Base-by-base conservation (phyloP, 2,329 filamentous ascomycete genomes). In the Curvularia verruculosa region DNA sequence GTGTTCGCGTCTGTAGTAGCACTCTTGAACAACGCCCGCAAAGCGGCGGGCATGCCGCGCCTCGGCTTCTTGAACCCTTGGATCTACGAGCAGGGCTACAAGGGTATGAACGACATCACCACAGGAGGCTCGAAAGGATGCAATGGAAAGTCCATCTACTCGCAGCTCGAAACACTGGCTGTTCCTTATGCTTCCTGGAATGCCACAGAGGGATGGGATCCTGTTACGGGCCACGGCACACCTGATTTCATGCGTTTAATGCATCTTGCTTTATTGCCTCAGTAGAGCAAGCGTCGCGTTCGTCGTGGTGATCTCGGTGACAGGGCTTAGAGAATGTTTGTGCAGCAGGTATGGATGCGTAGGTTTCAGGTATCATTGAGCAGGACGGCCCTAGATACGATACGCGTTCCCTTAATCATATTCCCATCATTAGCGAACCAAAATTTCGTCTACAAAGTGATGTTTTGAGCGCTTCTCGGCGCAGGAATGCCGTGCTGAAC, bases 171-270 rank as follows among this genome's bases (percentile, higher is more conserved):
- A 0, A 74, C 80, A 28, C 78, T 76, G 1, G 64, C 64, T 47
- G 77, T 83, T 5, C 77, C 75, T 2, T 75, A 78, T 64, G 82
- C 82, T 1, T 77, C 78, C 37, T 84, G 81, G 81, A 82, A 82
- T 68, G 81, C 82, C 21, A 82, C 79, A 0, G 59, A 68, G 28
- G 81, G 80, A 2, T 83, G 81, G 81, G 81, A 83, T 66, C 80
- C 81, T 1, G 80, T 78, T 5, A 83, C 81, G 13, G 81, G 81
- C 0, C 68, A 74, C 31, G 75, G 75, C 5, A 77, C 75, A 26
- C 75, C 75, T 0, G 68, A 76, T 45, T 75, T 77, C 51, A 64
- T 64, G 45, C 67, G 72, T 60, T 60, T 78, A 45, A 61, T 76
- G 28, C 59, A 68, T 55, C 57, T 76, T 18, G 59, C 59, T n/a